Percentiles rank a stretch among this genome's conserved stretches.
Conservation (phyloP, 2,329 filamentous ascomycete genomes). For the Colletotrichum nymphaeae region DNA sequence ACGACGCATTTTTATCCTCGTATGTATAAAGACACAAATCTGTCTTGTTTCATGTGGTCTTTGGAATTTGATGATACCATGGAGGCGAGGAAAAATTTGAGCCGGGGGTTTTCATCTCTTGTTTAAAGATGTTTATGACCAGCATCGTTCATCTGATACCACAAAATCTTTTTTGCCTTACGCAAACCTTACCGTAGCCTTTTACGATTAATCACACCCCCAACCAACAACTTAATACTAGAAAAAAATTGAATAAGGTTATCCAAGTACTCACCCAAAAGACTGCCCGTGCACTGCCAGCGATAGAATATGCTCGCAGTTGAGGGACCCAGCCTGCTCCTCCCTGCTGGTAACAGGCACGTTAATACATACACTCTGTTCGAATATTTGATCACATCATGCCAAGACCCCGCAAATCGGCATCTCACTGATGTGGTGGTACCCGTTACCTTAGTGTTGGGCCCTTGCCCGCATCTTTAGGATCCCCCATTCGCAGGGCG, state of each 20-base stretch:
- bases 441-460: neutral
- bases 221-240: neutral
- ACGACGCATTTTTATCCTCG: neutral
- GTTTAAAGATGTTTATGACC: neutral
- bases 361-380: no score
- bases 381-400: no score
- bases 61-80: constrained; percentile 8
- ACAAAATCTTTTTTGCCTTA: neutral
- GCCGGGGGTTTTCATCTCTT: neutral
- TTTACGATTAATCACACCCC: neutral
- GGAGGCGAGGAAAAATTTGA: neutral
- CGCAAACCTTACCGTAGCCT: neutral
- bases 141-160: constrained; percentile 14
- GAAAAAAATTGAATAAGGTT: neutral
- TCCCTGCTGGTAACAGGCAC: no score
- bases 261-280: neutral
- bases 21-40: neutral
- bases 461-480: neutral
- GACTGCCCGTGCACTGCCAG: no score
- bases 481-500: neutral
- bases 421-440: neutral
- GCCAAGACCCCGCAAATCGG: neutral
- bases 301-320: no score
- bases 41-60: neutral
- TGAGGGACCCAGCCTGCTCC: no score